phyloP scores from a whole-genome alignment of 2,329 filamentous ascomycete genomes.

The Fusarium sp. region DNA sequence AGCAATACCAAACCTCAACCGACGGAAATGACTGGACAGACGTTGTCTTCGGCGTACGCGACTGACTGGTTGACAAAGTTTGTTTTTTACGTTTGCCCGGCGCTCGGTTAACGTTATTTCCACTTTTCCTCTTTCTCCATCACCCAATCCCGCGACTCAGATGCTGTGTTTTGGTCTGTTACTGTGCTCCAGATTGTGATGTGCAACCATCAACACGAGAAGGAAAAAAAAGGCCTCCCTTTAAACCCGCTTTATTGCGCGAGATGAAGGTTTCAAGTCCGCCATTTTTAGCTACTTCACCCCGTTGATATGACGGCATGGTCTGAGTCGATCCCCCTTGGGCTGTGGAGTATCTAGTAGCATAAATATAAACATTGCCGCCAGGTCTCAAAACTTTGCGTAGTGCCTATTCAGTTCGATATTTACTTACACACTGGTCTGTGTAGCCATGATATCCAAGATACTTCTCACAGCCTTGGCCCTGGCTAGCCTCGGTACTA shows the following conservation, averaged over 20 bases:
- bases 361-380: constrained; percentile 17
- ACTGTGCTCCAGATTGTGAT: constrained; percentile 33
- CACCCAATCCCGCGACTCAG: not conserved
- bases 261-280: constrained; percentile 41
- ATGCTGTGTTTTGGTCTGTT: constrained; percentile 2
- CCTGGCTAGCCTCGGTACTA: constrained; percentile 45
- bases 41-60: constrained; percentile 9
- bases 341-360: constrained; percentile 31
- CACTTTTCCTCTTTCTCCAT: constrained; percentile 8
- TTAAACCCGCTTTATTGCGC: constrained; percentile 25
- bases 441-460: constrained; percentile 34
- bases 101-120: constrained; percentile 9
- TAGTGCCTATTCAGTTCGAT: constrained; percentile 2
- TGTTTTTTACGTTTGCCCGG: constrained; percentile 4
- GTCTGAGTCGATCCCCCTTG: constrained; percentile 36
- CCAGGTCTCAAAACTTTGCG: constrained; percentile 1
- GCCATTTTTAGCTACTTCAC: constrained; percentile 24
- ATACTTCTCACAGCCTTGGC: constrained; percentile 34
- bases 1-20: constrained; percentile 12
- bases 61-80: constrained; percentile 30
- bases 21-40: constrained; percentile 8
- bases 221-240: constrained; percentile 24
- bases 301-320: constrained; percentile 41
- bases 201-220: constrained; percentile 33
- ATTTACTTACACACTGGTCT: constrained; percentile 3